Conservation (phyloP, 2,329 filamentous ascomycete species). For the Arthroderma sp. region DNA sequence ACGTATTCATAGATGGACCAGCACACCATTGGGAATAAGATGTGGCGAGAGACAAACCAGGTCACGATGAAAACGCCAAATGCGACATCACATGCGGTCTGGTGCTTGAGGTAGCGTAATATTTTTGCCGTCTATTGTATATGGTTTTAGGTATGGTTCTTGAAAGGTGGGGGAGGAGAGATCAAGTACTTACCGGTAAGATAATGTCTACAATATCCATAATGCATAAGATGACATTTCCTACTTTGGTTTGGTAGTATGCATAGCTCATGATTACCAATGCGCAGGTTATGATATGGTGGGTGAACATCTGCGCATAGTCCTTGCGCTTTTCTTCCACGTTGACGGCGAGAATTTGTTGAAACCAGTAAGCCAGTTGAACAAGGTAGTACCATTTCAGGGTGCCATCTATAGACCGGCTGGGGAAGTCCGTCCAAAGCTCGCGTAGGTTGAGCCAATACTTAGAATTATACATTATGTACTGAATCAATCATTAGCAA, state of each 20-base stretch:
- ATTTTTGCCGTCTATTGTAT: slow-evolving; percentile 65
- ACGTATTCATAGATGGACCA: slow-evolving; percentile 31
- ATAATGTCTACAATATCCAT: slow-evolving; percentile 90
- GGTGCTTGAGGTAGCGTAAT: slow-evolving; percentile 73
- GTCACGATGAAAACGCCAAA: slow-evolving; percentile 76
- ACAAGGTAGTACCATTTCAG: slow-evolving; percentile 82
- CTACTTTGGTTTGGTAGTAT: slow-evolving; percentile 74
- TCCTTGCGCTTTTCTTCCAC: slow-evolving; percentile 91
- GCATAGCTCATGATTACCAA: slow-evolving; percentile 71
- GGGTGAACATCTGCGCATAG: slow-evolving; percentile 86
- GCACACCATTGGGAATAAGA: slow-evolving; percentile 63
- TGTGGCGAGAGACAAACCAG: slow-evolving; percentile 72
- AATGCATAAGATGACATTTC: slow-evolving; percentile 71
- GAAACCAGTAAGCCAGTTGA: slow-evolving; percentile 84
- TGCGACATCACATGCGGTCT: slow-evolving; percentile 60
- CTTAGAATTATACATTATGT: slow-evolving; percentile 63
- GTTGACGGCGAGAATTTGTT: slow-evolving; percentile 86
- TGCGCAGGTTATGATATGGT: slow-evolving; percentile 76
- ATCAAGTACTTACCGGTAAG: slow-evolving; percentile 49
- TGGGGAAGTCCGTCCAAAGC: slow-evolving; percentile 75
- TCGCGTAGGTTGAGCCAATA: slow-evolving; percentile 65
- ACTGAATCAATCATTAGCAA: slow-evolving; percentile 37
- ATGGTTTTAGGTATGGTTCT: background rate
- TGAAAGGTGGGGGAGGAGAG: no score
- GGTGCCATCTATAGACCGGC: slow-evolving; percentile 56